phyloP scores from a whole-genome alignment of 73 alveolate species.

The Paramecium octaurelia region DNA sequence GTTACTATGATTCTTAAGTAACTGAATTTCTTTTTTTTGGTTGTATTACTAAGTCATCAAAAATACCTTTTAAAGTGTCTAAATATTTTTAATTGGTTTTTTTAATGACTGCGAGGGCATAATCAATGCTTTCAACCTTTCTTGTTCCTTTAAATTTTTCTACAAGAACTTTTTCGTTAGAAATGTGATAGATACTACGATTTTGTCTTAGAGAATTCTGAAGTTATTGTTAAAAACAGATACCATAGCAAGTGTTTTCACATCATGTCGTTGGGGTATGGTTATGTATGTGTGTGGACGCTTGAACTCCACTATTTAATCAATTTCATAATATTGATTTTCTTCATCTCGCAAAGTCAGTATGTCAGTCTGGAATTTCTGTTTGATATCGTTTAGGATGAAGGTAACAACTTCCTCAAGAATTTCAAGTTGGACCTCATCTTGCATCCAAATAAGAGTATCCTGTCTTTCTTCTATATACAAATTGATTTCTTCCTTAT shows the following conservation, averaged over 20 bases:
- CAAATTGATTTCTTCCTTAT: background rate
- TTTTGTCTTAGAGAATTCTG: background rate
- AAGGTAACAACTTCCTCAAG: background rate
- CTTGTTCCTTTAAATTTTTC: background rate
- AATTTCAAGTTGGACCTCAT: background rate
- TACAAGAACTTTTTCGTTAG: background rate
- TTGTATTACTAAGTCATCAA: background rate
- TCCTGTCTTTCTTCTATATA: conserved; percentile 17
- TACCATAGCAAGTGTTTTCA: background rate
- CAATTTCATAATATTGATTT: conserved; percentile 18
- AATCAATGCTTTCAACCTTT: background rate
- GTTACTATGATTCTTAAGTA: background rate
- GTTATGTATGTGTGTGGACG: conserved; percentile 34
- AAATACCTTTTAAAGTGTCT: background rate
- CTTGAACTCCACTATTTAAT: background rate
- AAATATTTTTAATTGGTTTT: background rate
- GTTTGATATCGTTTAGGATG: background rate
- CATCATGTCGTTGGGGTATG: background rate
- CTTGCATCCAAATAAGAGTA: background rate
- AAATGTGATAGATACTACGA: background rate
- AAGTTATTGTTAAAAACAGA: background rate
- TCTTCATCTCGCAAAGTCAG: background rate
- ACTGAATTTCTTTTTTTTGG: conserved; percentile 13
- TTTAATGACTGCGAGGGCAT: background rate
- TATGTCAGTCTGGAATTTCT: background rate